These are phyloP conservation scores for Mycena epipterygia DNA, from an alignment of 768 basidiomycete species.

Conservation along the genomic window DNA sequence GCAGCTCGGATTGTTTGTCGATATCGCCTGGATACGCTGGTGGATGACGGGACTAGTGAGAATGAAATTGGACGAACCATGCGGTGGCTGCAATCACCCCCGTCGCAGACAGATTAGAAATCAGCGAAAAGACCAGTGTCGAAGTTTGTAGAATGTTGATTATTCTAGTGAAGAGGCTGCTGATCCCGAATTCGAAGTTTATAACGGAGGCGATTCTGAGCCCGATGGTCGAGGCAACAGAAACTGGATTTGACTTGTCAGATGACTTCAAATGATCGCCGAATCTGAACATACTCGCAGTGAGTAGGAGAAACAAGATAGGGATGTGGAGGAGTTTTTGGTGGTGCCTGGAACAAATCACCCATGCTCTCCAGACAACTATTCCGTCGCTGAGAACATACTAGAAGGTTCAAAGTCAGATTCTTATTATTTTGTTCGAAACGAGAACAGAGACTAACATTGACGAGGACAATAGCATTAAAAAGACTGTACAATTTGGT, in stretches of 20 bases:
- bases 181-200: too few relatives aligned
- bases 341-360: constrained; percentile 13
- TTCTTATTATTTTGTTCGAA: too few relatives aligned
- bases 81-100: not conserved
- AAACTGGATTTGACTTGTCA: too few relatives aligned
- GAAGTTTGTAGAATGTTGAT: not conserved
- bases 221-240: not conserved
- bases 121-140: not conserved
- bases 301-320: constrained; percentile 16
- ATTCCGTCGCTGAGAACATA: constrained; percentile 23
- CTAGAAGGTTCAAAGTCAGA: not conserved
- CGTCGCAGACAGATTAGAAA: not conserved
- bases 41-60: not conserved
- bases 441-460: not conserved
- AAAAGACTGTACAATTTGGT: constrained; percentile 7
- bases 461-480: constrained; percentile 19
- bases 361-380: constrained; percentile 33
- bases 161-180: not conserved
- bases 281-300: constrained; percentile 3
- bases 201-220: not conserved
- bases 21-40: constrained; percentile 3
- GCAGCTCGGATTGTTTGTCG: too few relatives aligned
- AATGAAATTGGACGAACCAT: not conserved
- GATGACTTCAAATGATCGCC: too few relatives aligned
- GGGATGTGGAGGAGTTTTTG: constrained; percentile 10